Evolutionary conservation across 495 filamentous ascomycete genomes (phyloP).

Genomic region (Parathielavia hyrcaniae): DNA sequence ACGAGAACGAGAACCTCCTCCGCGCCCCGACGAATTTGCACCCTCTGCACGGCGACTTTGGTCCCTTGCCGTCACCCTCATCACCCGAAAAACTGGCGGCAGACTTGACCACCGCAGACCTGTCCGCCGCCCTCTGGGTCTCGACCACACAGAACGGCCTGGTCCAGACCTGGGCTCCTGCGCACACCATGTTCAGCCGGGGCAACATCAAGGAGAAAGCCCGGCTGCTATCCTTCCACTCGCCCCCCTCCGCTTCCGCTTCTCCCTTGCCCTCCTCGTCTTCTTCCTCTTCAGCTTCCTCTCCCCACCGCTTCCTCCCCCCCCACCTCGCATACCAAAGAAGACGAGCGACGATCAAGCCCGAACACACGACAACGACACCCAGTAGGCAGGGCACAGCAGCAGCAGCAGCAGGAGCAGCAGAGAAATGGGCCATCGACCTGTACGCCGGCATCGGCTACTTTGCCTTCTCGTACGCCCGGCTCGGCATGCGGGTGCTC

Average conservation of each 20-base stretch:
- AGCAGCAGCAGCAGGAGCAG: background rate
- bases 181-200: slow-evolving; percentile 85
- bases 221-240: slow-evolving; percentile 54
- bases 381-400: background rate
- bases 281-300: too few relatives aligned
- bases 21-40: slow-evolving; percentile 58
- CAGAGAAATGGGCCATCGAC: slow-evolving; percentile 56
- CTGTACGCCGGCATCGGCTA: slow-evolving; percentile 91
- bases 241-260: background rate
- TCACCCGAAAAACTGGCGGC: background rate
- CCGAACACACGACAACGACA: background rate
- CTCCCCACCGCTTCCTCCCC: background rate
- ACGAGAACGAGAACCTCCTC: slow-evolving; percentile 48
- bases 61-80: slow-evolving; percentile 29
- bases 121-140: slow-evolving; percentile 65
- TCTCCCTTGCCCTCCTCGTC: too few relatives aligned
- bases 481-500: slow-evolving; percentile 65
- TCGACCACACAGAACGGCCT: slow-evolving; percentile 70
- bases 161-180: slow-evolving; percentile 76
- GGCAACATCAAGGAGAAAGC: slow-evolving; percentile 89
- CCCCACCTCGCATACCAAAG: background rate
- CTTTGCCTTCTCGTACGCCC: slow-evolving; percentile 75
- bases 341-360: background rate
- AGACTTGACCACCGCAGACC: slow-evolving; percentile 36
- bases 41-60: slow-evolving; percentile 63